Base-by-base conservation (phyloP, 768 basidiomycete genomes). In the Pisolithus orientalis region DNA sequence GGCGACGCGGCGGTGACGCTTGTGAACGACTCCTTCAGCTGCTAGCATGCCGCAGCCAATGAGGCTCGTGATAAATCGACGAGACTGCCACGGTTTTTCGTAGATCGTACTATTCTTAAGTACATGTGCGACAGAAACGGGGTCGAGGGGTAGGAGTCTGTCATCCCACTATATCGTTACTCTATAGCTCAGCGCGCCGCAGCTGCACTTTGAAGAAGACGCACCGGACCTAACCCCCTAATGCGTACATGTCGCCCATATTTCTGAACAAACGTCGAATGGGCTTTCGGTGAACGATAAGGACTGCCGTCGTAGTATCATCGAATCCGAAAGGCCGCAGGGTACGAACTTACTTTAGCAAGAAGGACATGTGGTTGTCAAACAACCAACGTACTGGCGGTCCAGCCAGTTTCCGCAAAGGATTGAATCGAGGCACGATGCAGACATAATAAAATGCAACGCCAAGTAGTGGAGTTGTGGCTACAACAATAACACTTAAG, bases 41-140 rank as follows among this genome's bases (percentile, higher is more conserved):
- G 85, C 80, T 25, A 91, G 78, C 82, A 90, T 82, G 2, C 88
- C 93, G 50, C 82, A 82, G 0, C 93, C 93, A 53, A 96, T 87
- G 53, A 94, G 77, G 51, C 79, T 75, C 14, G 82, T 80, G 34
- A 96, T 88, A 42, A 89, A 69, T 44, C 75, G 72, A 25, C 92
- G 81, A 2, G 90, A 86, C 56, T 83, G 82, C 79, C 80, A 85
- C 9, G 93, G 90, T 64, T 95, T 95, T 63, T 90, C 85, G 62
- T 90, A 93, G 37, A 83, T 72, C 39, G 76, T 73, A 13, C 82
- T 75, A 52, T 90, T 79, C 60, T 85, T 84, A 47, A 94, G 71
- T 38, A 95, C 77, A 61, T 94, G 83, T 10, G 76, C 67, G 31
- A 94, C 64, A 0, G 92, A 85, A 24, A 78, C 65, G 5, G 91